phyloP scores from a whole-genome alignment of 352 stramenopile genomes.

The Phytophthora idaei region DNA sequence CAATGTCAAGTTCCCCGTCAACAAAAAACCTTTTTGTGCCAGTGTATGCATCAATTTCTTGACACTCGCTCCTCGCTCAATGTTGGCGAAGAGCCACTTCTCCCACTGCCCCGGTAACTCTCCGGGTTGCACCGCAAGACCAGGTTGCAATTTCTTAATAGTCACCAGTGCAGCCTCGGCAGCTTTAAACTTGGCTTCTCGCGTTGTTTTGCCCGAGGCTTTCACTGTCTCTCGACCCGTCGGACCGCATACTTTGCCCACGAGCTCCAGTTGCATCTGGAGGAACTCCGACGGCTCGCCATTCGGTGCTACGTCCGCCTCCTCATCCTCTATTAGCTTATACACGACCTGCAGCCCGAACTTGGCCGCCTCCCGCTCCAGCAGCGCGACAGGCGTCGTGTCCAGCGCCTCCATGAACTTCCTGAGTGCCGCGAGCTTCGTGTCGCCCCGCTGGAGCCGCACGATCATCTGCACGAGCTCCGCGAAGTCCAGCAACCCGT shows the following conservation, averaged over 20 bases:
- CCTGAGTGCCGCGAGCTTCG: conserved; percentile 46
- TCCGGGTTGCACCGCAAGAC: conserved; percentile 56
- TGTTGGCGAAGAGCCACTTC: conserved; percentile 65
- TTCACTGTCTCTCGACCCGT: conserved; percentile 45
- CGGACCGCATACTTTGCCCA: conserved; percentile 56
- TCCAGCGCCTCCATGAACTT: conserved; percentile 59
- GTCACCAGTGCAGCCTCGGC: conserved; percentile 59
- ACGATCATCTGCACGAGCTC: conserved; percentile 67
- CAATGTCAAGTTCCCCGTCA: conserved; percentile 49
- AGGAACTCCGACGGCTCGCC: conserved; percentile 16
- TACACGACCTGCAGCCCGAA: conserved; percentile 58
- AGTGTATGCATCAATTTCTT: conserved; percentile 64
- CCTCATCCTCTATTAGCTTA: conserved; percentile 52
- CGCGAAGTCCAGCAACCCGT: conserved; percentile 64
- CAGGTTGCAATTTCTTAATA: conserved; percentile 67
- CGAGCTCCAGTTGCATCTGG: conserved; percentile 56
- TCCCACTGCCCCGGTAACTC: conserved; percentile 61
- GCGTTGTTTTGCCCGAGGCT: conserved; percentile 54
- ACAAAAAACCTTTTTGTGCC: conserved; percentile 63
- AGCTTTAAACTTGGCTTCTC: conserved; percentile 77
- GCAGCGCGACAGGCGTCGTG: conserved; percentile 60
- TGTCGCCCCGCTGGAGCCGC: conserved; percentile 60
- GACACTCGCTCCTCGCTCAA: conserved; percentile 50
- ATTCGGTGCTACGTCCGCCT: conserved; percentile 17
- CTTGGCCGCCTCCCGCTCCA: conserved; percentile 69